Percentiles rank a stretch among this genome's conserved stretches.
Evolutionary conservation across 2,329 filamentous ascomycete species (phyloP).

Genomic region (Colletotrichum eleusines): DNA sequence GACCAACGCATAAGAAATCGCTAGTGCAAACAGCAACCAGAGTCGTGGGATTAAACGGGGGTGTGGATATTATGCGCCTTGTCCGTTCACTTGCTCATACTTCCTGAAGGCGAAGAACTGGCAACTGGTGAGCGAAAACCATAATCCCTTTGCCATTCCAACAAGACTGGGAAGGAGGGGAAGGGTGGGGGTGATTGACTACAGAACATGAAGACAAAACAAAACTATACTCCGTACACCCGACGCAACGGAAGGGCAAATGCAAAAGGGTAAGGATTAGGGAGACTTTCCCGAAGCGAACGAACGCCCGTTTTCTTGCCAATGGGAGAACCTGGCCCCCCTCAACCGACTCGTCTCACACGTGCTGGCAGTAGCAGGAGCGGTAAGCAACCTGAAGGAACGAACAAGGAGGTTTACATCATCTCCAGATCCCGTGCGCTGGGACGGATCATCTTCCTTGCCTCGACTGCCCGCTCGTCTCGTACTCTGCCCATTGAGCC

Average conservation of each 20-base stretch:
- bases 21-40: conserved; percentile 12
- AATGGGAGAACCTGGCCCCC: background rate
- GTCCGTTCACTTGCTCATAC: background rate
- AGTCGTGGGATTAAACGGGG: conserved; percentile 10
- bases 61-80: background rate
- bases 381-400: conserved; percentile 13
- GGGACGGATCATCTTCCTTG: conserved; percentile 1
- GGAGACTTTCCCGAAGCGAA: background rate
- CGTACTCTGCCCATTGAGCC: background rate
- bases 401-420: conserved; percentile 1
- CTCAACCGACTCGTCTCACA: conserved; percentile 8
- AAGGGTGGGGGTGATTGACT: background rate
- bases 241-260: background rate
- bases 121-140: background rate
- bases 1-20: conserved; percentile 9
- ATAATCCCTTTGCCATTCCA: background rate
- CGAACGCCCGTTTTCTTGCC: background rate
- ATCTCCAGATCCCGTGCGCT: conserved; percentile 11
- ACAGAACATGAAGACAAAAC: background rate
- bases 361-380: background rate
- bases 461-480: background rate
- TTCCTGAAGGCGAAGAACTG: background rate
- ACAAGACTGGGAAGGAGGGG: background rate
- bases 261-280: background rate
- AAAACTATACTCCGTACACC: background rate